Evolutionary conservation across 2,329 filamentous ascomycete genomes (phyloP).

Genomic region (Zymoseptoria pseudotritici): DNA sequence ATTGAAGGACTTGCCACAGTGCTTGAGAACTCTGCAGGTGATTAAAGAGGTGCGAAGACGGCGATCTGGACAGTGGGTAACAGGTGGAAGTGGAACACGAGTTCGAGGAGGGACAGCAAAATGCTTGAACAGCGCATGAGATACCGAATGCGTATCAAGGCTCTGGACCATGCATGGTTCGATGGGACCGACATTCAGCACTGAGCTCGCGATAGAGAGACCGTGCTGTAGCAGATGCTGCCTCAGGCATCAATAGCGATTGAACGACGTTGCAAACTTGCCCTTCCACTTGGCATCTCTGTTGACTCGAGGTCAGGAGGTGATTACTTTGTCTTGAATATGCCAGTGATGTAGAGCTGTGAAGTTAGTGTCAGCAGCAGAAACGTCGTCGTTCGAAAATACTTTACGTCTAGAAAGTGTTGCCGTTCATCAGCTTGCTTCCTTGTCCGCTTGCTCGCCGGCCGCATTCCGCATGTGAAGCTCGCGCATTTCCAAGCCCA

Average conservation of each 20-base stretch:
- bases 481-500: slow-evolving; percentile 1
- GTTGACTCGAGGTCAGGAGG: neutral
- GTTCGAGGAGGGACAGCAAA: neutral
- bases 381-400: too few relatives aligned
- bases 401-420: too few relatives aligned
- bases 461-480: slow-evolving; percentile 5
- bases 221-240: neutral
- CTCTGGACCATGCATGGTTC: neutral
- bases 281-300: neutral
- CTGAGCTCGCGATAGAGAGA: too few relatives aligned
- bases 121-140: neutral
- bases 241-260: neutral
- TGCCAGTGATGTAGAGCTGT: neutral
- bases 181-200: neutral
- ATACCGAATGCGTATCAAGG: neutral
- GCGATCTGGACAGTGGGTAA: too few relatives aligned
- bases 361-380: too few relatives aligned
- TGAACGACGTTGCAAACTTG: neutral
- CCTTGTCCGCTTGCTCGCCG: neutral
- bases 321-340: neutral
- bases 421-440: neutral
- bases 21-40: neutral
- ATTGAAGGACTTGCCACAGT: neutral
- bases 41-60: neutral
- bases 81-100: neutral